Evolutionary conservation across 2,329 filamentous ascomycete species (phyloP), one percentile per base, ranked within the genome.

Genomic region (Emergomyces orientalis): DNA sequence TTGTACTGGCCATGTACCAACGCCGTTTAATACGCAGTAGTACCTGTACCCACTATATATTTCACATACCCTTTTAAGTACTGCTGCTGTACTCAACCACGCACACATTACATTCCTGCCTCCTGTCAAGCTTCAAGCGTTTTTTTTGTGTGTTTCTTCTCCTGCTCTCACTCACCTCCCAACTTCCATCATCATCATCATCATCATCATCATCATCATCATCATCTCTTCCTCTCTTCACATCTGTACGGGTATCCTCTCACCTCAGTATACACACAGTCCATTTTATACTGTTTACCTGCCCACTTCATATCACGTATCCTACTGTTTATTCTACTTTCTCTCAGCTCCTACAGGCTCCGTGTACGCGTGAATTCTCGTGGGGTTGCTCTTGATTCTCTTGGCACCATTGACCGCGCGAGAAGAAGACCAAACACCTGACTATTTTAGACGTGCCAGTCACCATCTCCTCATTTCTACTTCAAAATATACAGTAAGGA

Each of bases 371-470:
- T 52, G 41, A 60, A 65, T 66, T 67, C 69, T 70, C 69, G 74
- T 75, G 75, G 75, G 74, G 73, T 72, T 32, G 54, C n/a, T 56
- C 32, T 54, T 54, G 22, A 69, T 68, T 69, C 59, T 51, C 61
- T 68, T 69, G 69, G 67, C 67, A 64, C 70, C 70, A 67, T 74
- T 74, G 51, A 17, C 71, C 73, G 71, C 75, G 74, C 75, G 76
- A 76, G 70, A 69, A 64, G 72, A 74, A 72, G 72, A 73, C 74
- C 74, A 76, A 76, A 76, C 73, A 76, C 3, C 32, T 7, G 7
- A 32, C 34, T 9, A 37, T 22, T 74, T 25, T n/a, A 71, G 65
- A 69, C 73, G 72, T 73, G 71, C 73, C 70, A 71, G 47, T 25
- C 45, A 61, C 59, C 66, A 67, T 71, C 69, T 67, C 64, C 68